A percentile compares a stretch with the other conserved stretches of the same genome.
phyloP scores from a whole-genome alignment of 1,284 basidiomycete genomes.

The Prillingera fragicola region DNA sequence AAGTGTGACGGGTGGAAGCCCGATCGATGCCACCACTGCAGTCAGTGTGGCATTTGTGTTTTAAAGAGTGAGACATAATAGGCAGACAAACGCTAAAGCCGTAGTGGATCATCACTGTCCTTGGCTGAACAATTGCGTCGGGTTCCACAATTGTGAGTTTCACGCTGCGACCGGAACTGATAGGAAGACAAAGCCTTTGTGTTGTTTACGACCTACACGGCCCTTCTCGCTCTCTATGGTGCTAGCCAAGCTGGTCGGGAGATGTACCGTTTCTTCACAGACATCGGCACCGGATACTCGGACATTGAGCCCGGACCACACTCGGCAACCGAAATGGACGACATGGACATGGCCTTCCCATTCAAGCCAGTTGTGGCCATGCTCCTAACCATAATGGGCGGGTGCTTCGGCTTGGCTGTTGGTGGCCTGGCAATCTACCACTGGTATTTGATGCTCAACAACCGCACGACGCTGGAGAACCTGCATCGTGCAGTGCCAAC shows the following conservation, averaged over 20 bases:
- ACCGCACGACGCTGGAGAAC: slow-evolving; percentile 78
- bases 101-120: slow-evolving; percentile 74
- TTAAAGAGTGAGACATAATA: slow-evolving; percentile 67
- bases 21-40: slow-evolving; percentile 77
- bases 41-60: slow-evolving; percentile 68
- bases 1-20: slow-evolving; percentile 57
- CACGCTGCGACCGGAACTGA: neutral
- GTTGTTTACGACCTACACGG: slow-evolving; percentile 67
- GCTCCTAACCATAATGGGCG: slow-evolving; percentile 59
- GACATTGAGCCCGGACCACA: neutral
- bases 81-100: slow-evolving; percentile 1
- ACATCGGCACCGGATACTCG: slow-evolving; percentile 38
- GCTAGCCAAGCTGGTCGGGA: slow-evolving; percentile 56
- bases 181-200: slow-evolving; percentile 66
- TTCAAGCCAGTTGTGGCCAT: slow-evolving; percentile 63
- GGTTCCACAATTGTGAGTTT: slow-evolving; percentile 62
- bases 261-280: slow-evolving; percentile 62
- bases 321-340: slow-evolving; percentile 4
- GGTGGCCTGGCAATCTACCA: slow-evolving; percentile 75
- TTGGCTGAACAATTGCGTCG: slow-evolving; percentile 79
- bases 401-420: slow-evolving; percentile 61
- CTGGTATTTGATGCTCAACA: slow-evolving; percentile 65
- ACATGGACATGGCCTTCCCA: slow-evolving; percentile 52
- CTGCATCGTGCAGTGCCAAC: slow-evolving; percentile 59
- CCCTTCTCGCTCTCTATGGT: slow-evolving; percentile 61